These are phyloP conservation scores for Plicaturopsis crispa DNA, from an alignment of 768 basidiomycete genomes.

Conservation along the genomic window DNA sequence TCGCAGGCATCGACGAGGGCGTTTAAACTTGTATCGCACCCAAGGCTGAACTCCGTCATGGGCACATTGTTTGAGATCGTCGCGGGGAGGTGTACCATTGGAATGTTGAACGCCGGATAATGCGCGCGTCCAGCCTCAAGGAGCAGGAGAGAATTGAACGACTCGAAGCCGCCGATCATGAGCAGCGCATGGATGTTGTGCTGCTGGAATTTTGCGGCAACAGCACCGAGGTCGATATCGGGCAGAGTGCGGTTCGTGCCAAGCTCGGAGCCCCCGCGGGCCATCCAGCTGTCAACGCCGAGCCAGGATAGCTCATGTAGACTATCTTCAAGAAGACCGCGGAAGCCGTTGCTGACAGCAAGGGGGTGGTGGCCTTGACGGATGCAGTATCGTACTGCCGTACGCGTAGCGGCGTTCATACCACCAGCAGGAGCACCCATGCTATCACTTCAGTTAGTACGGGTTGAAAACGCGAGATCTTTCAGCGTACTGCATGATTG, in stretches of 20 bases:
- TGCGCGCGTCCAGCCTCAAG: constrained; percentile 73
- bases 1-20: constrained; percentile 97
- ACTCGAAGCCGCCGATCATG: constrained; percentile 95
- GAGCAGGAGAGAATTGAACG: constrained; percentile 71
- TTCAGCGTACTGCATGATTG: constrained; percentile 85
- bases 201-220: constrained; percentile 90
- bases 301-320: constrained; percentile 89
- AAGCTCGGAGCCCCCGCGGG: constrained; percentile 93
- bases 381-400: constrained; percentile 89
- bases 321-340: constrained; percentile 86
- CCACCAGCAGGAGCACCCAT: constrained; percentile 97
- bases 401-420: constrained; percentile 97
- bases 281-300: constrained; percentile 93
- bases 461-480: no score
- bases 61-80: constrained; percentile 99
- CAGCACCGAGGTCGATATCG: constrained; percentile 75
- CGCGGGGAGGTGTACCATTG: constrained; percentile 93
- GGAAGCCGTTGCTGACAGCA: constrained; percentile 93
- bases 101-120: constrained; percentile 92
- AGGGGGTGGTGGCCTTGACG: constrained; percentile 90
- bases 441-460: no score
- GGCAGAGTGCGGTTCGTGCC: constrained; percentile 93
- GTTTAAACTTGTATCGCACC: constrained; percentile 96
- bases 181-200: constrained; percentile 72
- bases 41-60: constrained; percentile 91